phyloP scores from a whole-genome alignment of 768 basidiomycete species.

The Boletus rex-veris region DNA sequence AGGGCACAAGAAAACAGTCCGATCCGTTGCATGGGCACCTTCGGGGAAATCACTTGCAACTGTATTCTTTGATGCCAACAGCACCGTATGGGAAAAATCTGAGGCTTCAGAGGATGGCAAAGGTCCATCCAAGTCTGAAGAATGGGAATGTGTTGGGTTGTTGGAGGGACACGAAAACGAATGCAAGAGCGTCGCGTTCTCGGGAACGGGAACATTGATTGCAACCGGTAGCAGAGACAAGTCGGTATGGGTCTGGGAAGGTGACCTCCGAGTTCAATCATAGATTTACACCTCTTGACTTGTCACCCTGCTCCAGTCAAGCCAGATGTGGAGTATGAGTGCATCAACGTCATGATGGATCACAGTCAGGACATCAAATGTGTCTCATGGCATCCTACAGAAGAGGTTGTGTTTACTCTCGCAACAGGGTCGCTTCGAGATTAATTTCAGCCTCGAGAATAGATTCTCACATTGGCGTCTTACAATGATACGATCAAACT shows the following conservation, averaged over 20 bases:
- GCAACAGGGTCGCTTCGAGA: background rate
- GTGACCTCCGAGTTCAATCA: constrained; percentile 37
- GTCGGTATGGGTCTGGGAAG: constrained; percentile 99
- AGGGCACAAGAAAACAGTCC: constrained; percentile 84
- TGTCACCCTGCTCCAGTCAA: constrained; percentile 49
- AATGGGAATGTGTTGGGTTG: constrained; percentile 86
- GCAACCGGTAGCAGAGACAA: constrained; percentile 96
- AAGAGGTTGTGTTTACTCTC: constrained; percentile 59
- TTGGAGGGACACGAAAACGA: constrained; percentile 95
- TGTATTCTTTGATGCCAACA: constrained; percentile 90
- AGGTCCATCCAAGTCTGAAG: constrained; percentile 36
- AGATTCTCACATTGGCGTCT: constrained; percentile 95
- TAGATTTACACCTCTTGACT: background rate
- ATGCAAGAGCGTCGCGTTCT: constrained; percentile 90
- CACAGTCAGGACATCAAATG: constrained; percentile 96
- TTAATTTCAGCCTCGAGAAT: constrained; percentile 21
- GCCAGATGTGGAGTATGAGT: constrained; percentile 92
- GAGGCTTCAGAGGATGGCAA: constrained; percentile 36
- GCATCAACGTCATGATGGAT: constrained; percentile 93
- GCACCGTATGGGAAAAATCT: constrained; percentile 86
- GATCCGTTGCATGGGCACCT: constrained; percentile 71
- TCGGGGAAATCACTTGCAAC: constrained; percentile 66
- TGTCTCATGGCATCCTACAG: constrained; percentile 91
- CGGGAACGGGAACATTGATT: constrained; percentile 68
- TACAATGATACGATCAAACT: constrained; percentile 97